Evolutionary conservation across 768 basidiomycete genomes (phyloP).

Genomic region (Naganishia onofrii): DNA sequence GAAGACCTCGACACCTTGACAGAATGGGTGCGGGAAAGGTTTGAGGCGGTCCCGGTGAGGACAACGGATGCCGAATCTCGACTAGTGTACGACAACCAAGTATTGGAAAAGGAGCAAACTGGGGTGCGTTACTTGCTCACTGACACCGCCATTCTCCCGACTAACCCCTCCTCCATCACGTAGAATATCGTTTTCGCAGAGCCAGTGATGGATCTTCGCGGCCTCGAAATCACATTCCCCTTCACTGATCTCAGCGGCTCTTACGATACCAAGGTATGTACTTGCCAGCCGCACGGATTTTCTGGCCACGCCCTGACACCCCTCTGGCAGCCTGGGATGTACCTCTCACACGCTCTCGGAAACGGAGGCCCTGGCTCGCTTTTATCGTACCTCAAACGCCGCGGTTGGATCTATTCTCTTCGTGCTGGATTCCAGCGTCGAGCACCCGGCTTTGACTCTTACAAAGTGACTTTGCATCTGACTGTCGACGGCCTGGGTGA

Average conservation of each 20-base stretch:
- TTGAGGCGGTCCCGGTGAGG: constrained; percentile 45
- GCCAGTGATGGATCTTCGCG: constrained; percentile 83
- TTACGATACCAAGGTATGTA: constrained; percentile 60
- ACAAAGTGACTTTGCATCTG: constrained; percentile 73
- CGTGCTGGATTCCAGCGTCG: constrained; percentile 70
- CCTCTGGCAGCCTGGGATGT: constrained; percentile 62
- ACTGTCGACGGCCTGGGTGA: constrained; percentile 82
- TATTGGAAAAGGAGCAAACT: constrained; percentile 42
- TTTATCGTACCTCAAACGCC: constrained; percentile 80
- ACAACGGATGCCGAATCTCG: constrained; percentile 39
- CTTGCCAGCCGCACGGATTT: no score
- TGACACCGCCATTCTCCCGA: background rate
- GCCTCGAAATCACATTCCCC: constrained; percentile 69
- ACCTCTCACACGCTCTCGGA: constrained; percentile 66
- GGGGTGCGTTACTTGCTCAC: constrained; percentile 36
- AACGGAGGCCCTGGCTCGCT: constrained; percentile 86
- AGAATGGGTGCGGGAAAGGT: constrained; percentile 46
- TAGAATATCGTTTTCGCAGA: constrained; percentile 60
- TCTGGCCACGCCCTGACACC: background rate
- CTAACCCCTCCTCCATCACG: constrained; percentile 31
- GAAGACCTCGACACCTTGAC: constrained; percentile 48
- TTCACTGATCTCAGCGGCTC: constrained; percentile 52
- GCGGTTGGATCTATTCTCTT: constrained; percentile 78
- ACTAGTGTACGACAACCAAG: constrained; percentile 41
- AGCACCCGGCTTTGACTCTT: constrained; percentile 72